phyloP scores from a whole-genome alignment of 176 grass and related monocot species.

The Oryza longistaminata region DNA sequence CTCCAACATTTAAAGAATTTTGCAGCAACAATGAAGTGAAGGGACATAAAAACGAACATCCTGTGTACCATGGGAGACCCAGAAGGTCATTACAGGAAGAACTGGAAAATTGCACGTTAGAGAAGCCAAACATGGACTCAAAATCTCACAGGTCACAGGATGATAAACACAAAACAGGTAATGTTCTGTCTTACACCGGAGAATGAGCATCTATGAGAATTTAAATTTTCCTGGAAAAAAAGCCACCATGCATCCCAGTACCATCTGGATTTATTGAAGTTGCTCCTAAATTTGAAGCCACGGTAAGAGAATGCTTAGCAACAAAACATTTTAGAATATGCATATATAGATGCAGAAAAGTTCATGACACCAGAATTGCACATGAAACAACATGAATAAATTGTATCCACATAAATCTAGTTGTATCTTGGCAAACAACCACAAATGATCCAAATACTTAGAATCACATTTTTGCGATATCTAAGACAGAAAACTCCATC shows the following conservation, averaged over 20 bases:
- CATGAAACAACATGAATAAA: background rate
- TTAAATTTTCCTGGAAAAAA: background rate
- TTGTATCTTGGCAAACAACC: background rate
- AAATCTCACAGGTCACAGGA: conserved; percentile 43
- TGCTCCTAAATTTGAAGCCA: conserved; percentile 32
- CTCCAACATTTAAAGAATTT: conserved; percentile 30
- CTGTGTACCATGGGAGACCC: conserved; percentile 16
- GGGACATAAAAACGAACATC: conserved; percentile 33
- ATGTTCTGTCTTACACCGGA: conserved; percentile 24
- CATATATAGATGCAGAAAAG: conserved; percentile 11
- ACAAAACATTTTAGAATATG: conserved; percentile 7
- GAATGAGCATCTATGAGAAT: conserved; percentile 16
- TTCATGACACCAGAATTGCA: conserved; percentile 8
- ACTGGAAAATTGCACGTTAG: conserved; percentile 28
- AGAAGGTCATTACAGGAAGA: conserved; percentile 48
- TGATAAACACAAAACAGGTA: conserved; percentile 60
- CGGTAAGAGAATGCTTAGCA: conserved; percentile 7
- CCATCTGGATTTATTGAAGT: conserved; percentile 7
- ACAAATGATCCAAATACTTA: background rate
- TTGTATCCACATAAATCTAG: background rate
- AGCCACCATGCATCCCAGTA: conserved; percentile 1
- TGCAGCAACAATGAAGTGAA: conserved; percentile 19
- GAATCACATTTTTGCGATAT: background rate
- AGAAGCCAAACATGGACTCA: conserved; percentile 36
- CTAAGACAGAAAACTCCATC: background rate